Percentiles rank a stretch among this genome's conserved stretches.
phyloP scores from a whole-genome alignment of 1,139 yeast species.

The Taphrina flavorubra region DNA sequence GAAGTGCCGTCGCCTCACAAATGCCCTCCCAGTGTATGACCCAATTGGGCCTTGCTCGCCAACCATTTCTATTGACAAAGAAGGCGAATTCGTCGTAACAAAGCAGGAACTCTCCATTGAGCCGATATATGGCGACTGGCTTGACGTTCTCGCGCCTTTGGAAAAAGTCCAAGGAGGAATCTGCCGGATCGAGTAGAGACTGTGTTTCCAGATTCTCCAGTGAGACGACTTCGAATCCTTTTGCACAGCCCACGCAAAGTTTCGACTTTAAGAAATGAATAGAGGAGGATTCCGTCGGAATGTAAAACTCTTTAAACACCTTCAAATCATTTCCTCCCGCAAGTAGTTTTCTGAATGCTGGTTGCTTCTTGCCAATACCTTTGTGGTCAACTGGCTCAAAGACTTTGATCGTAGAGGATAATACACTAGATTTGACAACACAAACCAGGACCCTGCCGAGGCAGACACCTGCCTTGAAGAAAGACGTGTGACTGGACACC shows the following conservation, averaged over 20 bases:
- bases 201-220: slow-evolving; percentile 78
- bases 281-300: slow-evolving; percentile 87
- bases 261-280: slow-evolving; percentile 87
- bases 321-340: slow-evolving; percentile 60
- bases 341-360: slow-evolving; percentile 60
- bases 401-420: slow-evolving; percentile 77
- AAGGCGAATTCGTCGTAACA: slow-evolving; percentile 73
- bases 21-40: slow-evolving; percentile 96
- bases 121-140: slow-evolving; percentile 88
- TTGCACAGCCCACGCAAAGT: slow-evolving; percentile 92
- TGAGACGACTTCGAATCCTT: slow-evolving; percentile 90
- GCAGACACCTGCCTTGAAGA: slow-evolving; percentile 91
- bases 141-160: slow-evolving; percentile 80
- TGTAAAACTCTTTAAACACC: slow-evolving; percentile 75
- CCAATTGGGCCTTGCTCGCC: slow-evolving; percentile 96
- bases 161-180: slow-evolving; percentile 95
- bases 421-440: slow-evolving; percentile 78
- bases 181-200: slow-evolving; percentile 89
- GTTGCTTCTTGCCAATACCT: slow-evolving; percentile 53
- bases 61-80: slow-evolving; percentile 90
- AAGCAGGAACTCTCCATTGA: slow-evolving; percentile 83
- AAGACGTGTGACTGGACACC: slow-evolving; percentile 80
- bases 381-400: slow-evolving; percentile 79
- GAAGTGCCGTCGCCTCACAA: slow-evolving; percentile 88
- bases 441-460: slow-evolving; percentile 86